Base-by-base conservation (phyloP, 805 yeast species). In the Kodamaea fukazawae region DNA sequence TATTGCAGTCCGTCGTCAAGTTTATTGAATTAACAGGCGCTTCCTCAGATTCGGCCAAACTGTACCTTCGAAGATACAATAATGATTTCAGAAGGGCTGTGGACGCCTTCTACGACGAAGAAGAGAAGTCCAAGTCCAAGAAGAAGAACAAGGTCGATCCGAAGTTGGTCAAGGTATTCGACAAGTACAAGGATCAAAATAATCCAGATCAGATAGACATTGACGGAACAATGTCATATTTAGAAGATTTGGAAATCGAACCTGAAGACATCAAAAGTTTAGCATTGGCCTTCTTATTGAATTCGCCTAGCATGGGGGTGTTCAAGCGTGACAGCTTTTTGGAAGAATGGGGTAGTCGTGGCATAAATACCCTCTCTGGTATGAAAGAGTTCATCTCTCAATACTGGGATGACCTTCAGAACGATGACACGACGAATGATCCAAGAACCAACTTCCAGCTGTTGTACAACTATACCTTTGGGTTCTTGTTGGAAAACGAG, bases 231-330 rank as follows among this genome's bases (percentile, higher is more conserved):
- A 58, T 90, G 7, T 48, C 55, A 29, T 86, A 81, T 50, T 64
- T 91, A 15, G 70, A 69, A 11, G 96, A 83, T 50, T 61, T 91
- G 34, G 80, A 76, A 0, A 69, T 83, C 28, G 78, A 78, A 10
- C 83, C 89, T 1, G 98, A 91, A 49, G 89, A 90, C 54, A 69
- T 78, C 7, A 74, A 69, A 4, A 82, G 87, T 2, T 66, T 91
- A 32, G 79, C 85, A 1, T 57, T 91, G 8, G 87, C 93, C 0
- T 81, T 78, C 51, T 71, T 83, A 36, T 64, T 91, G 34, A 75
- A 78, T 29, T 75, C 87, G 1, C 85, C 88, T 1, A 63, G 73
- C 3, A 75, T 79, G 47, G 96, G 95, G 2, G 69, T 70, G 2
- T 84, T 87, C 53, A 50, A 61, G 3, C 63, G 58, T 44, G 65